Evolutionary conservation across 345 rosid genomes (phyloP).

Genomic region (Ceriops tagal): DNA sequence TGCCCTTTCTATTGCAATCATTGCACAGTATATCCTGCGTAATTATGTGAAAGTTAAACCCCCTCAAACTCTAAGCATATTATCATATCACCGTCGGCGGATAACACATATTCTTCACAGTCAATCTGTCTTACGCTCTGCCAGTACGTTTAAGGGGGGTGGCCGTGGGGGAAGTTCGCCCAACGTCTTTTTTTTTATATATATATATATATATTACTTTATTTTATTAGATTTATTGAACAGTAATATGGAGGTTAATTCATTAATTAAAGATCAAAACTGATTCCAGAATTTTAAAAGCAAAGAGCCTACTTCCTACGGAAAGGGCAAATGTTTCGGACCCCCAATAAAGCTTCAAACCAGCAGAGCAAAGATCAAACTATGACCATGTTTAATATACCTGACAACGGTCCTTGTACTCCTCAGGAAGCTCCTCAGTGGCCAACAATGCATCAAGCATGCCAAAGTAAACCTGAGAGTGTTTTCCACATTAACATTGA

Average conservation of each 20-base stretch:
- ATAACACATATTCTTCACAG: too few relatives aligned
- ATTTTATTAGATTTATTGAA: too few relatives aligned
- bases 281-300: neutral
- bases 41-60: neutral
- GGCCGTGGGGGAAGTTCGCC: too few relatives aligned
- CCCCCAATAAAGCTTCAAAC: too few relatives aligned
- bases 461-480: conserved; percentile 76
- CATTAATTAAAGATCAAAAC: neutral
- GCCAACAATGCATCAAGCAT: conserved; percentile 92
- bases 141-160: too few relatives aligned
- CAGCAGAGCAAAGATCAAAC: neutral
- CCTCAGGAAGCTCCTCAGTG: conserved; percentile 87
- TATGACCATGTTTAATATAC: conserved; percentile 27
- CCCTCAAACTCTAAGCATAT: neutral
- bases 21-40: conserved; percentile 73
- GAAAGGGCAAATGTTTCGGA: neutral
- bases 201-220: too few relatives aligned
- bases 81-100: neutral
- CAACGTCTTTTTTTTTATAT: too few relatives aligned
- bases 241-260: neutral
- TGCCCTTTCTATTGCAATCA: conserved; percentile 65
- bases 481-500: conserved; percentile 1
- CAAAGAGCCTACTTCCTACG: neutral
- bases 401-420: conserved; percentile 73
- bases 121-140: too few relatives aligned